Conservation (phyloP, 2,329 filamentous ascomycete species). For the Aphanoascus verrucosus region DNA sequence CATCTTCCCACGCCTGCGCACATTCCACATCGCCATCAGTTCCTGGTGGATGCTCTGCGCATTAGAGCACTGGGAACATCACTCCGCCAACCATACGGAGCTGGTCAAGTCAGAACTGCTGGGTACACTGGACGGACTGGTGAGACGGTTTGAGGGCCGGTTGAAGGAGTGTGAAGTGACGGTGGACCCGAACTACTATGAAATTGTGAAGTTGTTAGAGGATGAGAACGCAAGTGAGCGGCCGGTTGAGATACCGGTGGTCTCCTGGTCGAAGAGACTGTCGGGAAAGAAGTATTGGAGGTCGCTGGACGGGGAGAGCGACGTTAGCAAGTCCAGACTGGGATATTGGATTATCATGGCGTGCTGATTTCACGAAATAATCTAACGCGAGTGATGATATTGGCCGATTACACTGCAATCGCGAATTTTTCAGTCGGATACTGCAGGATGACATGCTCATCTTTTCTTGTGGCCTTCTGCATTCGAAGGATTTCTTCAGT, state of each 20-base stretch:
- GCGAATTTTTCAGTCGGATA: no score
- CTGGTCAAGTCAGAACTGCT: conserved; percentile 4
- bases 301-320: background rate
- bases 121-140: conserved; percentile 5
- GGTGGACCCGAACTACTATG: conserved; percentile 8
- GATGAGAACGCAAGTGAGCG: background rate
- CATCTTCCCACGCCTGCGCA: conserved; percentile 3
- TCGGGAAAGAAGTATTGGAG: conserved; percentile 7
- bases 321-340: background rate
- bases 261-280: background rate
- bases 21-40: conserved; percentile 8
- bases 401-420: no score
- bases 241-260: background rate
- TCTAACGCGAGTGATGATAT: no score
- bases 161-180: conserved; percentile 6
- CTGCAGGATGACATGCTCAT: no score
- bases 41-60: conserved; percentile 11
- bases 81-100: conserved; percentile 1
- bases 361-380: background rate
- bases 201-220: conserved; percentile 8
- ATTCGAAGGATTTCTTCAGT: no score
- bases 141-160: conserved; percentile 2
- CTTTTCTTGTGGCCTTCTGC: no score
- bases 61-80: conserved; percentile 6
- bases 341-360: conserved; percentile 11